Base-by-base conservation (phyloP, 108 stramenopile genomes). In the Skeletonema tropicum region DNA sequence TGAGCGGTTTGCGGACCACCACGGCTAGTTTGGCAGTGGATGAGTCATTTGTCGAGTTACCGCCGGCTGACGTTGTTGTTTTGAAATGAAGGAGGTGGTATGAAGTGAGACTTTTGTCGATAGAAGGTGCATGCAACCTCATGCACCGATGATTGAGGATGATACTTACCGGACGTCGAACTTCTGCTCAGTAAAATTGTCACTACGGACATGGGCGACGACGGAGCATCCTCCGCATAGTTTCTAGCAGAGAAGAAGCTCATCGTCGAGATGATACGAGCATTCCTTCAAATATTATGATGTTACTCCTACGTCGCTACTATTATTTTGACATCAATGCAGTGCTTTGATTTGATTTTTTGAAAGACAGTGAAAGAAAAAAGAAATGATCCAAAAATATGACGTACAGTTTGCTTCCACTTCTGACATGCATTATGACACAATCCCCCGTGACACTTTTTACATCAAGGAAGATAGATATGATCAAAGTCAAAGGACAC, bases 1-100 rank as follows among this genome's bases (percentile, higher is more conserved):
- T 65, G 57, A 78, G 77, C 4, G 86, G 84, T n/a, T 70, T 57
- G 32, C 72, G 76, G 6, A 71, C 77, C n/a, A 84, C 59, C 14
- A 84, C 73, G 35, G 81, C 71, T 7, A 87, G 79, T 52, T 73
- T 68, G 71, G 66, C 66, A 5, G 64, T 64, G 30, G 68, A 64
- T 62, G 68, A 67, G 55, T 74, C 58, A 29, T 64, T 68, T 21
- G 66, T 61, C 68, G 79, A 41, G 33, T 73, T 73, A 12, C 72
- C 72, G 1, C 62, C 62, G 72, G 72, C 72, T 63, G 17, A 21
- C 3, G 3, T 38, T 26, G 12, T 32, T 39, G 38, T 0, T 39
- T 57, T 19, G 33, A 19, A 30, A 57, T 25, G 15, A 55, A 11
- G 33, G 3, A 19, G n/a, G 35, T 11, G 55, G n/a, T n/a, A 70